A percentile compares a stretch with the other conserved stretches of the same genome.
Evolutionary conservation across 202 grass and related monocot species (phyloP).

Genomic region (Musa balbisiana): DNA sequence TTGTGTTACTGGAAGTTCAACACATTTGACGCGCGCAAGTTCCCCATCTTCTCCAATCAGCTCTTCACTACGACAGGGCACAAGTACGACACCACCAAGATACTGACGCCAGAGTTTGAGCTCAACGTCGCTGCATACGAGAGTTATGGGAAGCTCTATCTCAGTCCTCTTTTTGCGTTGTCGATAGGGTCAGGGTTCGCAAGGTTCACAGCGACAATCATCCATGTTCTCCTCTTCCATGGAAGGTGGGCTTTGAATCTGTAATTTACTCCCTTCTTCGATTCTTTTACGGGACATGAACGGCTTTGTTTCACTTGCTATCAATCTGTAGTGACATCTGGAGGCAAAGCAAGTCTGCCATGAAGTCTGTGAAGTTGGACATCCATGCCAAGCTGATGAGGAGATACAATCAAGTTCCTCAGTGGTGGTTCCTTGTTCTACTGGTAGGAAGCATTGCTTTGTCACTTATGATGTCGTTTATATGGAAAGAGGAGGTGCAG

Average conservation of each 20-base stretch:
- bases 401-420: conserved; percentile 14
- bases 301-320: too few relatives aligned
- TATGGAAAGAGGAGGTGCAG: conserved; percentile 17
- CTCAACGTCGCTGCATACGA: conserved; percentile 2
- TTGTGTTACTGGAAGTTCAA: conserved; percentile 10
- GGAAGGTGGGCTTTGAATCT: conserved; percentile 1
- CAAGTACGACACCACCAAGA: not conserved
- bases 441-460: conserved; percentile 10
- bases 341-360: conserved; percentile 70
- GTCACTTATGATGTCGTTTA: conserved; percentile 2
- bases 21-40: conserved; percentile 4
- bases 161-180: conserved; percentile 10
- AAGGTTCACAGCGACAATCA: conserved; percentile 5
- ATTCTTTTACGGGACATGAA: too few relatives aligned
- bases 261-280: not conserved
- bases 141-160: conserved; percentile 6
- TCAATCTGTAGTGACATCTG: conserved; percentile 11
- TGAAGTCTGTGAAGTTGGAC: not conserved
- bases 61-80: conserved; percentile 9
- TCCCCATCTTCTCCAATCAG: conserved; percentile 18
- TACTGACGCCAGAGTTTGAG: conserved; percentile 19
- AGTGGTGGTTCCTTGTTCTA: conserved; percentile 22
- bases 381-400: conserved; percentile 21
- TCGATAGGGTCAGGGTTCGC: conserved; percentile 8
- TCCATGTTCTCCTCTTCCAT: conserved; percentile 15